Conservation (phyloP, 2,329 filamentous ascomycete genomes). For the Colletotrichum karsti region DNA sequence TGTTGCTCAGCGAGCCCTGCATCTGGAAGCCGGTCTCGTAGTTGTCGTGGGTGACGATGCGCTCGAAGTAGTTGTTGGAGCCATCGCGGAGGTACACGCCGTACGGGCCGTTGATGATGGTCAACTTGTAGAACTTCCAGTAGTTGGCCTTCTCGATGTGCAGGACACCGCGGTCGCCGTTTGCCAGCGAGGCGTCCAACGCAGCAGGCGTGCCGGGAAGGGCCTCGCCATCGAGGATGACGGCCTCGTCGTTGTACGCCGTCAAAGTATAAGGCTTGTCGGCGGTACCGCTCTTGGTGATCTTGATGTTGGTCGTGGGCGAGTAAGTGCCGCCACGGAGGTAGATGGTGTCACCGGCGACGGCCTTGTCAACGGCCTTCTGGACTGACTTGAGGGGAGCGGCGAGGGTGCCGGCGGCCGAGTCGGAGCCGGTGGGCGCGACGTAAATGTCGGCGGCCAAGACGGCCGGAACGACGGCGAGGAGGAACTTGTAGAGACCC, state of each 20-base stretch:
- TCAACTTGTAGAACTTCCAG: constrained; percentile 48
- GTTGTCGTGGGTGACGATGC: constrained; percentile 46
- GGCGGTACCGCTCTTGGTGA: constrained; percentile 51
- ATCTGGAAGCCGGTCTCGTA: constrained; percentile 48
- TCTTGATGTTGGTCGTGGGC: constrained; percentile 55
- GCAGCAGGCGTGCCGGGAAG: constrained; percentile 49
- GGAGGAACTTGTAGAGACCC: constrained; percentile 27
- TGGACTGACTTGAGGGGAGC: constrained; percentile 56
- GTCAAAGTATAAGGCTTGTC: constrained; percentile 49
- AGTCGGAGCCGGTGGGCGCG: constrained; percentile 50
- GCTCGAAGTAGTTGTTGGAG: constrained; percentile 46
- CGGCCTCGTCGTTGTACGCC: constrained; percentile 51
- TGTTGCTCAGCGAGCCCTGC: constrained; percentile 41
- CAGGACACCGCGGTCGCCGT: constrained; percentile 52
- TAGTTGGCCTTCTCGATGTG: constrained; percentile 50
- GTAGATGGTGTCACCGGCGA: constrained; percentile 51
- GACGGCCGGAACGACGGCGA: constrained; percentile 24
- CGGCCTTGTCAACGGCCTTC: constrained; percentile 52
- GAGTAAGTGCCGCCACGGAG: constrained; percentile 46
- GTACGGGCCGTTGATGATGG: constrained; percentile 46
- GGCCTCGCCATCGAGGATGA: constrained; percentile 54
- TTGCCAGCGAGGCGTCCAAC: constrained; percentile 47
- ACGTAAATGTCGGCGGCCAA: constrained; percentile 51
- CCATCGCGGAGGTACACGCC: constrained; percentile 45
- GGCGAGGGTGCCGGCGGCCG: constrained; percentile 44